Base-by-base conservation (phyloP, 2,329 filamentous ascomycete genomes). In the Colletotrichum sp. region DNA sequence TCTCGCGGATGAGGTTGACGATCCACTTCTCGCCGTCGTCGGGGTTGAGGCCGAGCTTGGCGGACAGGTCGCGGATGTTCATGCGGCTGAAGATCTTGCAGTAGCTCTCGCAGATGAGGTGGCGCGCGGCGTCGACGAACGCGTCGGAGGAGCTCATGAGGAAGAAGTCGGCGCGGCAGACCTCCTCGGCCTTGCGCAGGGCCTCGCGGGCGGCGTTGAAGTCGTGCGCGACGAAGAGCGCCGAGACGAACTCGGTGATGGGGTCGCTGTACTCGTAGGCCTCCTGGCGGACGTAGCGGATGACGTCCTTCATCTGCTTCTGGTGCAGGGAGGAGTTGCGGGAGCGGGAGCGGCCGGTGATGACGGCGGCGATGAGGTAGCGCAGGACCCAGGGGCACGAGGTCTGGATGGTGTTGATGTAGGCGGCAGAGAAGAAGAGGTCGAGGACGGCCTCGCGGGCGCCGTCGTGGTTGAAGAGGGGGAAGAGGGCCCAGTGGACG, bases 11-110 rank as follows among this genome's bases (percentile, higher is more conserved):
- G 79, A 99, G 91, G 90, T 99, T 99, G 81, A 99, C 97, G 83
- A 99, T 99, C 97, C 97, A 99, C 90, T 99, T 99, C 92, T 99
- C 97, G 82, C 97, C 97, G 83, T 98, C 97, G 83, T 98, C 95
- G 82, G 96, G 93, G 84, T 94, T 95, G 79, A 99, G 91, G 79
- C 96, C 97, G 76, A 99, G 93, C 84, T 97, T 95, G 78, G 93
- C 94, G 79, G 96, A 98, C 75, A 99, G 92, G 82, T 98, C 97
- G 91, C 96, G 96, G 85, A 99, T 98, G 85, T 98, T 96, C 84
- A 99, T 99, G 81, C 96, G 92, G 84, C 98, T 96, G 87, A 98
- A 98, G 85, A 99, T 99, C 92, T 98, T 98, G 95, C 97, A 99
- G 91, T 99, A 99, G 85, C 93, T 96, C 90, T 99, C 97, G 71